These are phyloP conservation scores for Aphanomyces euteiches DNA, from an alignment of 352 stramenopile genomes.

Conservation along the genomic window DNA sequence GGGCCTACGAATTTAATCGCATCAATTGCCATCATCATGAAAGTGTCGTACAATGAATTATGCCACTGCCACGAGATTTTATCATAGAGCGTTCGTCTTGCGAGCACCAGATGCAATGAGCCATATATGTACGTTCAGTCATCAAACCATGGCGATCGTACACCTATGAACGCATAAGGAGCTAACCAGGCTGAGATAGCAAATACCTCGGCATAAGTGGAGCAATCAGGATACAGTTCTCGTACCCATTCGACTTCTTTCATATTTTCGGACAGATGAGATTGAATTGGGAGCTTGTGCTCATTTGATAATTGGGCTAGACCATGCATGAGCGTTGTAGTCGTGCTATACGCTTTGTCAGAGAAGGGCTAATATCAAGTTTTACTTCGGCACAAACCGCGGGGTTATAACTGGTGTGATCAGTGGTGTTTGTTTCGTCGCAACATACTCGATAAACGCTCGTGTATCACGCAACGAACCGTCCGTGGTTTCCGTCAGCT, in stretches of 20 bases:
- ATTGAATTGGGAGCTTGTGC: slow-evolving; percentile 84
- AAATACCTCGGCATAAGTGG: slow-evolving; percentile 59
- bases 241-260: slow-evolving; percentile 86
- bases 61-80: slow-evolving; percentile 48
- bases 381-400: slow-evolving; percentile 87
- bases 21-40: too few relatives aligned
- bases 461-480: slow-evolving; percentile 78
- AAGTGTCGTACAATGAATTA: slow-evolving; percentile 83
- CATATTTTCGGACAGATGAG: slow-evolving; percentile 87
- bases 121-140: slow-evolving; percentile 88
- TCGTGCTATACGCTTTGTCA: slow-evolving; percentile 41
- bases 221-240: slow-evolving; percentile 73
- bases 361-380: not conserved
- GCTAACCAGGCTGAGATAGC: slow-evolving; percentile 41
- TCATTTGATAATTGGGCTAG: slow-evolving; percentile 78
- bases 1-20: slow-evolving; percentile 35
- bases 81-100: slow-evolving; percentile 72
- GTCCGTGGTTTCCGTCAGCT: slow-evolving; percentile 84
- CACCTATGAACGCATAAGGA: slow-evolving; percentile 32
- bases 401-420: slow-evolving; percentile 90
- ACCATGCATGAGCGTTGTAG: slow-evolving; percentile 75
- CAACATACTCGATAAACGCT: slow-evolving; percentile 84
- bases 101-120: slow-evolving; percentile 91
- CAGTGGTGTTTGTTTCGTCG: slow-evolving; percentile 62
- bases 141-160: slow-evolving; percentile 86